Base-by-base conservation (phyloP, 2,329 filamentous ascomycete species). In the Exophiala spinifera region DNA sequence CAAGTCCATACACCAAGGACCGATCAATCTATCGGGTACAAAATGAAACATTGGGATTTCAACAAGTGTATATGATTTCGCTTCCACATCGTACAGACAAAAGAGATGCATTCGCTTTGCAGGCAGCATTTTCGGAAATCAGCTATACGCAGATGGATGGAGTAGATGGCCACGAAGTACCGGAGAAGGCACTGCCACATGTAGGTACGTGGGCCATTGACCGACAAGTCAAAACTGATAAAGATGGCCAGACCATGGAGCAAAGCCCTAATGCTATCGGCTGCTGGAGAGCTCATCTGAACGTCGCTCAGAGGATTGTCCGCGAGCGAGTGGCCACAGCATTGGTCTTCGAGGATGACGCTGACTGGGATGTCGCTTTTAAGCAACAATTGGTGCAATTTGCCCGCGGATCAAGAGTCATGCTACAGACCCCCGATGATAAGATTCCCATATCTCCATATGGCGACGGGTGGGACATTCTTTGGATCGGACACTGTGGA, bases 271-370 rank as follows among this genome's bases (percentile, higher is more conserved):
- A 47, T 34, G 50, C 44, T n/a, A 47, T 65, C 5, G 65, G 62
- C 20, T 63, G 67, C 50, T 74, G 72, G 72, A 66, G 72, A 34
- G 70, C 69, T 10, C 72, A 74, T 51, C 63, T 74, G 61, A 72
- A 74, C 57, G 67, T 68, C 31, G 56, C 72, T 17, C 60, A 59
- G 47, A 63, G 70, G 19, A 67, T 82, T 11, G 70, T 81, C 11
- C 67, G 73, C n/a, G 65, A 73, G 10, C 72, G 74, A 37, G 60
- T 79, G 2, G 67, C 70, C 1, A 77, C 75, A 1, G 79, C 77
- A 0, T 66, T 83, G 1, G 77, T 83, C 23, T 64, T 83, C 21
- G 80, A 83, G 61, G 80, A 83, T 61, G 80, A 83, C 52, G 72
- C 75, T 17, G 80, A 83, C 66, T 83, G 80, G 80, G 80, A 83